phyloP scores from a whole-genome alignment of 139 green algal species.

The Zygnema cylindricum region DNA sequence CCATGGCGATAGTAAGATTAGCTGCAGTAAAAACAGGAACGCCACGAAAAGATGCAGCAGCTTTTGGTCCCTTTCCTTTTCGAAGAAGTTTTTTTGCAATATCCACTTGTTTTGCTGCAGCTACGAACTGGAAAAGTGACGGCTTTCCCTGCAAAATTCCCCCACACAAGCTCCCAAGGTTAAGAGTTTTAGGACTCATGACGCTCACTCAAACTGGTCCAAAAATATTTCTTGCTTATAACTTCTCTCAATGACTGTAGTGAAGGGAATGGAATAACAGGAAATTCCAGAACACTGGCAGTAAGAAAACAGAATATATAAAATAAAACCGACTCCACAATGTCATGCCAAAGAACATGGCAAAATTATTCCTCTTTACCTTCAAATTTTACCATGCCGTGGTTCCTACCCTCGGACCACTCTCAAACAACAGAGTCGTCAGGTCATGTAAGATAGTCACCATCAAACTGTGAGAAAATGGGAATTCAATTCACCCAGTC shows the following conservation, averaged over 20 bases:
- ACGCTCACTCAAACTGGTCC: background rate
- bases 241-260: background rate
- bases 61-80: conserved; percentile 13
- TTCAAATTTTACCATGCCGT: too few relatives aligned
- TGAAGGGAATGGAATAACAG: background rate
- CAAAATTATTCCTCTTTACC: too few relatives aligned
- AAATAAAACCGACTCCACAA: background rate
- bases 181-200: background rate
- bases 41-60: conserved; percentile 13
- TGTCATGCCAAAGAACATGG: too few relatives aligned
- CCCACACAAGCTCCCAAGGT: background rate
- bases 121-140: conserved; percentile 33
- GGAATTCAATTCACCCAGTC: too few relatives aligned
- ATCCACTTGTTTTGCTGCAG: conserved; percentile 31
- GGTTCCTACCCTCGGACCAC: too few relatives aligned
- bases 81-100: conserved; percentile 1
- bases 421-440: too few relatives aligned
- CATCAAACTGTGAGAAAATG: too few relatives aligned
- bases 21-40: conserved; percentile 36
- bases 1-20: conserved; percentile 40
- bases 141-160: background rate
- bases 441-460: too few relatives aligned
- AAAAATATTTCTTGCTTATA: background rate
- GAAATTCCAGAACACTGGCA: background rate
- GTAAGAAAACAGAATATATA: background rate